A percentile compares a stretch with the other conserved stretches of the same genome.
phyloP scores from a whole-genome alignment of 345 rosid genomes.

The Nephelium lappaceum region DNA sequence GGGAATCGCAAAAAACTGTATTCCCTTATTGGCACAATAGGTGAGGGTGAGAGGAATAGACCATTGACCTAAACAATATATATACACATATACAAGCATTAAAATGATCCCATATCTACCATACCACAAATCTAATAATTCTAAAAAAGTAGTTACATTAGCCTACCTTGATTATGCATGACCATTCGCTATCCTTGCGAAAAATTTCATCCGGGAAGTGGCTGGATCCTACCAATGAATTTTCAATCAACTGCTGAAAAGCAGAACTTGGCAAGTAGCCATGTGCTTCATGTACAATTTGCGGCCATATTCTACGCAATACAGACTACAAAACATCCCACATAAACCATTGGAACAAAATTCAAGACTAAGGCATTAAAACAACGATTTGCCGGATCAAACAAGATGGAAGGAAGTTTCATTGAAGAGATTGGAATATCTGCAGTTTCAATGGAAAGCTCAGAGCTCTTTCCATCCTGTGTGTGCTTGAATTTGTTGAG shows the following conservation, averaged over 20 bases:
- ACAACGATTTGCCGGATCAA: neutral
- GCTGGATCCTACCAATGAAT: neutral
- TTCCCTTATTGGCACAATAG: neutral
- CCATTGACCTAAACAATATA: neutral
- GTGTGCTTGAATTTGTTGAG: neutral
- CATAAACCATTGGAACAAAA: too few species aligned
- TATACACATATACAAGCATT: neutral
- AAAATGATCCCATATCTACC: neutral
- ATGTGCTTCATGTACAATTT: neutral
- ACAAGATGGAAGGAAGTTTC: neutral
- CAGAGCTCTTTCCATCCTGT: neutral
- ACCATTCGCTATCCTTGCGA: neutral
- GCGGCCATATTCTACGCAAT: neutral
- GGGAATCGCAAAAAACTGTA: neutral
- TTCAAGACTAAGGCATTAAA: too few species aligned
- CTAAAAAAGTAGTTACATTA: neutral
- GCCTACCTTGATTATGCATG: neutral
- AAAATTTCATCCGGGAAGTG: neutral
- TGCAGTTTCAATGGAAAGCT: neutral
- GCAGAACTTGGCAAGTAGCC: neutral
- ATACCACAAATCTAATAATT: too few species aligned
- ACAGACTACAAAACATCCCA: neutral
- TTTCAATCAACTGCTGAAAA: neutral
- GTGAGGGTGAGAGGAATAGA: neutral
- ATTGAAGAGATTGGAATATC: neutral